Percentiles rank a stretch among this genome's conserved stretches.
Evolutionary conservation across 257 asterid species (phyloP).

Genomic region (Nemophila menziesii): DNA sequence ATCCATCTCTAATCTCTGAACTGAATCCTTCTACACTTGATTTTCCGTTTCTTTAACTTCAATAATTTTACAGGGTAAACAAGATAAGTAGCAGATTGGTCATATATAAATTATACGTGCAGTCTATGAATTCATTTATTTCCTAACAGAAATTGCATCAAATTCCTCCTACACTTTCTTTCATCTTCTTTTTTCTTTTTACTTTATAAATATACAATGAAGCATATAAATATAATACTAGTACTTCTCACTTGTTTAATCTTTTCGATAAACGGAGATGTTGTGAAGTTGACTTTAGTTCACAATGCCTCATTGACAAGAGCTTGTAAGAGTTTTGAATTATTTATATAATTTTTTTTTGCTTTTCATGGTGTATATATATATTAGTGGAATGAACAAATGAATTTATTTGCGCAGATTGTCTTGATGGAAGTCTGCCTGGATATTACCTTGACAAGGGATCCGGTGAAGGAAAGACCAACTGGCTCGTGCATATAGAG

Average conservation of each 20-base stretch:
- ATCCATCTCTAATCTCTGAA: constrained; percentile 47
- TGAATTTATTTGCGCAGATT: constrained; percentile 27
- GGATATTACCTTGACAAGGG: constrained; percentile 86
- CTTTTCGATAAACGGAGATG: constrained; percentile 10
- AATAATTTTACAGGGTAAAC: too few relatives aligned
- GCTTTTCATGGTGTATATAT: not conserved
- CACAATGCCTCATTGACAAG: constrained; percentile 41
- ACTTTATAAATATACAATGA: constrained; percentile 13
- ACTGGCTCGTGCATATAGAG: constrained; percentile 96
- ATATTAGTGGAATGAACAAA: not conserved
- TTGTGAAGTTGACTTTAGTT: constrained; percentile 56
- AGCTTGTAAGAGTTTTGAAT: constrained; percentile 27
- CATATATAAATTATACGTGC: too few relatives aligned
- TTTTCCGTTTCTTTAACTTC: constrained; percentile 51
- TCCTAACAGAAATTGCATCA: not conserved
- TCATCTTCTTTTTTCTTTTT: not conserved
- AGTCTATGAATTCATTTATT: too few relatives aligned
- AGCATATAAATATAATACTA: constrained; percentile 8
- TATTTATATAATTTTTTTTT: not conserved
- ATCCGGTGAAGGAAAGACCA: constrained; percentile 70
- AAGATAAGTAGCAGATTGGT: too few relatives aligned
- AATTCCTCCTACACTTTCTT: too few relatives aligned
- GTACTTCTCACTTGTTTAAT: constrained; percentile 24
- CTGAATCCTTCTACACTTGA: constrained; percentile 37
- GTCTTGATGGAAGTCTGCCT: constrained; percentile 95